A percentile compares a stretch with the other conserved stretches of the same genome.
Conservation (phyloP, 2,329 filamentous ascomycete species). For the Epichloe sibirici region DNA sequence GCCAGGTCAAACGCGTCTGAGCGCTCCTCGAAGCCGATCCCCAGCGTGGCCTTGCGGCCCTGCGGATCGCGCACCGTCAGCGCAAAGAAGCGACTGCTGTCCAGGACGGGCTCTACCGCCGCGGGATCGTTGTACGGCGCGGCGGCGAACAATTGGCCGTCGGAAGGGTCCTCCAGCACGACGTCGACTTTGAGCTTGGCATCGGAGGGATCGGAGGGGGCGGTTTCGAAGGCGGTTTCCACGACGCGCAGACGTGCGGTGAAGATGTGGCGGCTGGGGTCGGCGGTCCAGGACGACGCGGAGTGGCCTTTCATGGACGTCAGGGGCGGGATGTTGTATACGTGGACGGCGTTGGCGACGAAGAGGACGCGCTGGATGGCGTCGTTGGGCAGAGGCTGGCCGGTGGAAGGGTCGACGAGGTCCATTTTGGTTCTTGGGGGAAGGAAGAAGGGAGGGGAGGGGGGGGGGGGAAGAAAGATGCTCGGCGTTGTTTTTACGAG, state of each 20-base stretch:
- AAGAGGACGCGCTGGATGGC: conserved; percentile 80
- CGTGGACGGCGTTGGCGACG: conserved; percentile 60
- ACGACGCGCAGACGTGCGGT: conserved; percentile 69
- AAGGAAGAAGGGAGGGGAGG: no score
- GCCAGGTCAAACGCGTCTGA: conserved; percentile 78
- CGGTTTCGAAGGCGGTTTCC: conserved; percentile 50
- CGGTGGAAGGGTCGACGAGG: conserved; percentile 58
- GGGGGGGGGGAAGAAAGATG: no score
- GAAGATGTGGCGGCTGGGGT: conserved; percentile 67
- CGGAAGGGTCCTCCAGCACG: conserved; percentile 63
- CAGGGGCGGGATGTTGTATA: conserved; percentile 79
- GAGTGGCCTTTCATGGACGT: conserved; percentile 67
- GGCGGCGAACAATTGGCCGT: conserved; percentile 69
- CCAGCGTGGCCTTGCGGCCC: conserved; percentile 65
- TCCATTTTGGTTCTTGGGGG: conserved; percentile 29
- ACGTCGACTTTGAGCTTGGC: conserved; percentile 59
- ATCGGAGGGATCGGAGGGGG: conserved; percentile 2
- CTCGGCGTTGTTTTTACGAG: no score
- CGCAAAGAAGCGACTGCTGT: conserved; percentile 77
- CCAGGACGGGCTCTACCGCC: conserved; percentile 64
- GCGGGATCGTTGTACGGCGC: conserved; percentile 58
- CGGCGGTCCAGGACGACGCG: conserved; percentile 64
- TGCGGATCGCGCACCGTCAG: conserved; percentile 64
- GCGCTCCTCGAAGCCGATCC: conserved; percentile 79
- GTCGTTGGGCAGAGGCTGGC: conserved; percentile 53